These are phyloP conservation scores for Debaryomyces subglobosus DNA, from an alignment of 1,139 yeast species.

Conservation along the genomic window DNA sequence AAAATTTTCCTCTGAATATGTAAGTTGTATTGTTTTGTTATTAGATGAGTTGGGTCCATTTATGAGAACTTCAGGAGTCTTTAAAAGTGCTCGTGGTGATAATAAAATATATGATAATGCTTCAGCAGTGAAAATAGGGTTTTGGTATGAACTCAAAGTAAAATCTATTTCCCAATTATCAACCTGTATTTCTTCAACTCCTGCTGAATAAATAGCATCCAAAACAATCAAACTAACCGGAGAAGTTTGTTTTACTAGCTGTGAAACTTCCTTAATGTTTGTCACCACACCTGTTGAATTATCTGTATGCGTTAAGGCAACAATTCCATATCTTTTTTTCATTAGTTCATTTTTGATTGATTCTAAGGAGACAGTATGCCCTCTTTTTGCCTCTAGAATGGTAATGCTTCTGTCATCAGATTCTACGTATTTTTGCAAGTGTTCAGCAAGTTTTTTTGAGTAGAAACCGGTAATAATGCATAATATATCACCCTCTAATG, in stretches of 20 bases:
- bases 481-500: conserved; percentile 8
- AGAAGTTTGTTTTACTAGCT: conserved; percentile 9
- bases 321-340: conserved; percentile 4
- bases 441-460: conserved; percentile 9
- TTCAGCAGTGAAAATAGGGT: not conserved
- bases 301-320: conserved; percentile 15
- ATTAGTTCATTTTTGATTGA: conserved; percentile 7
- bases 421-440: conserved; percentile 9
- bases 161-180: conserved; percentile 17
- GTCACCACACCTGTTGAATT: conserved; percentile 15
- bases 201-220: conserved; percentile 16
- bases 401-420: conserved; percentile 8
- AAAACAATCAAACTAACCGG: conserved; percentile 15
- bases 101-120: not conserved
- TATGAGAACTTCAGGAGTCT: not conserved
- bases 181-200: conserved; percentile 16
- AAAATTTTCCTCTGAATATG: not conserved
- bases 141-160: conserved; percentile 10
- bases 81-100: conserved; percentile 8
- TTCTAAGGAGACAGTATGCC: conserved; percentile 7
- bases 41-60: not conserved
- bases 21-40: not conserved
- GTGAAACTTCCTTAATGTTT: conserved; percentile 11
- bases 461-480: conserved; percentile 11
- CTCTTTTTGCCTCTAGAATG: conserved; percentile 9